Percentiles rank a stretch among this genome's conserved stretches.
Conservation (phyloP, 148 eudicot species). For the Chenopodium quinoa region DNA sequence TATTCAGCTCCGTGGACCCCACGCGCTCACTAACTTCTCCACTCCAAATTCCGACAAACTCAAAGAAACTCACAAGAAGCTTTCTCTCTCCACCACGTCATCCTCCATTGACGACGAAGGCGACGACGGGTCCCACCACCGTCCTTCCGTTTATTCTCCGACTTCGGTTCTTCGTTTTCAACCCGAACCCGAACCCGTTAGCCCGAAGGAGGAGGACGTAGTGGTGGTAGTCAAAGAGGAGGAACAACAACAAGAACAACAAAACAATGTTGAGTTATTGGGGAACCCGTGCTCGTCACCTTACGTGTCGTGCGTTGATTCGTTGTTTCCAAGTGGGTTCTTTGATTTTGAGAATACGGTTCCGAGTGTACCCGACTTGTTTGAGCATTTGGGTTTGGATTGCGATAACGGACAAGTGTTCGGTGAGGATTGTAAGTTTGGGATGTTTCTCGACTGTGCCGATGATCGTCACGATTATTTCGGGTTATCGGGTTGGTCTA, state of each 20-base stretch:
- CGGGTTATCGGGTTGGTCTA: conserved; percentile 38
- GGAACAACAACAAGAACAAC: neutral
- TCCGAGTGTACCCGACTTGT: conserved; percentile 36
- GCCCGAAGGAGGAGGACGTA: conserved; percentile 1
- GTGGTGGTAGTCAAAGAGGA: neutral
- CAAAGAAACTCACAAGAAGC: neutral
- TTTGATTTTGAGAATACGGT: conserved; percentile 34
- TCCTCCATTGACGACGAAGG: conserved; percentile 9
- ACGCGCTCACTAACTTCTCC: conserved; percentile 70
- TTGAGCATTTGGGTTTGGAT: conserved; percentile 27
- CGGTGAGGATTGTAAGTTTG: conserved; percentile 20
- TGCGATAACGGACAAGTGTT: conserved; percentile 17
- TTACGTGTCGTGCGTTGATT: conserved; percentile 28
- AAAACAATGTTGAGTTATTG: neutral
- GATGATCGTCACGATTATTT: conserved; percentile 35
- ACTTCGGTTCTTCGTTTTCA: conserved; percentile 55
- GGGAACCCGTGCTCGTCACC: neutral
- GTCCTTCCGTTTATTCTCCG: conserved; percentile 38
- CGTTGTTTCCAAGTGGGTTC: conserved; percentile 39
- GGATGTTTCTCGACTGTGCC: conserved; percentile 23
- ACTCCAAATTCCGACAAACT: neutral
- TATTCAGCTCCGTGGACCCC: conserved; percentile 62
- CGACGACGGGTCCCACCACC: conserved; percentile 43
- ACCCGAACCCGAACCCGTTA: conserved; percentile 23
- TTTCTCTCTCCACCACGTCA: conserved; percentile 30